Percentiles rank a stretch among this genome's conserved stretches.
These are phyloP conservation scores for Trypanosoma congolense DNA, from an alignment of 208 protist species.

Conservation along the genomic window DNA sequence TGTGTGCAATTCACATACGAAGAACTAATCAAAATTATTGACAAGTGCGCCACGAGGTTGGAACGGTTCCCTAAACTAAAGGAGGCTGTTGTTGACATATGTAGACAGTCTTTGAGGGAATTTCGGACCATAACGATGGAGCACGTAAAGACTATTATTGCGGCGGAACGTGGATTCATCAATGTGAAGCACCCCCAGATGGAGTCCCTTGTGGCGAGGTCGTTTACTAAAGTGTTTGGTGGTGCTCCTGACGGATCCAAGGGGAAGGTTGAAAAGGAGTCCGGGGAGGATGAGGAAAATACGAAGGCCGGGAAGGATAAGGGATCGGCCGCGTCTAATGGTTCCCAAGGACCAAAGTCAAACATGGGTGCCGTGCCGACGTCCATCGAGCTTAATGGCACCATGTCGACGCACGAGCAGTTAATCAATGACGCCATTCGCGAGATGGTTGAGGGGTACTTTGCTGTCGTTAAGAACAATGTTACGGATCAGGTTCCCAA, in stretches of 20 bases:
- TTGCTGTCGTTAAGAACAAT: conserved; percentile 88
- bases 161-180: conserved; percentile 95
- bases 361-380: conserved; percentile 77
- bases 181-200: conserved; percentile 94
- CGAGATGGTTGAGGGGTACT: conserved; percentile 91
- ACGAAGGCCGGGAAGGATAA: conserved; percentile 35
- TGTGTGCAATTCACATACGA: conserved; percentile 96
- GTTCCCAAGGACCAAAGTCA: conserved; percentile 18
- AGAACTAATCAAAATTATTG: conserved; percentile 92
- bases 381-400: conserved; percentile 69
- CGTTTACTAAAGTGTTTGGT: conserved; percentile 79
- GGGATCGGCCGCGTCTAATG: conserved; percentile 28
- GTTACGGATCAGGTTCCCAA: conserved; percentile 96
- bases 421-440: conserved; percentile 79
- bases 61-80: conserved; percentile 91
- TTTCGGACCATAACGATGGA: conserved; percentile 69
- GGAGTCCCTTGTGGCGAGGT: conserved; percentile 71
- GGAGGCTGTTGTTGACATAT: conserved; percentile 78
- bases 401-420: conserved; percentile 70
- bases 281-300: conserved; percentile 16
- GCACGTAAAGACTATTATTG: conserved; percentile 93
- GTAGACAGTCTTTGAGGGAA: conserved; percentile 76
- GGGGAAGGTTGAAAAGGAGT: conserved; percentile 3
- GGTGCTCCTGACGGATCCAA: conserved; percentile 9
- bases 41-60: conserved; percentile 65